Conservation (phyloP, 495 filamentous ascomycete species). For the Achaetomiella virescens region DNA sequence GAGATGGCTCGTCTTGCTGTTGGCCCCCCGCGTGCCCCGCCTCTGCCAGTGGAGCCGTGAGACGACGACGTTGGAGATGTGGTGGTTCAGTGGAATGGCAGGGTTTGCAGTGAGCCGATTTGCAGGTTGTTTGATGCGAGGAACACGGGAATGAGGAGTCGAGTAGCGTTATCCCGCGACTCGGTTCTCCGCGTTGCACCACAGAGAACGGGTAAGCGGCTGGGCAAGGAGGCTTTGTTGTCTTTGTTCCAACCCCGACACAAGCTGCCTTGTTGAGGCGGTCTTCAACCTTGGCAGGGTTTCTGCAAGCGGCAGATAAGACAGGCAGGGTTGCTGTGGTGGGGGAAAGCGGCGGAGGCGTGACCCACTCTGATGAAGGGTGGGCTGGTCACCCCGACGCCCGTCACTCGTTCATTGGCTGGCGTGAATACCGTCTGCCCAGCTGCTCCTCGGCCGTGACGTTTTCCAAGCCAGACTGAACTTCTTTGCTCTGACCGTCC, state of each 20-base stretch:
- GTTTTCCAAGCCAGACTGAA: too few relatives aligned
- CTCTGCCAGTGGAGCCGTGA: slow-evolving; percentile 10
- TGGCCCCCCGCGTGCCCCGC: slow-evolving; percentile 10
- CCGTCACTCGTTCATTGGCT: not conserved
- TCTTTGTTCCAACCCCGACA: slow-evolving; percentile 3
- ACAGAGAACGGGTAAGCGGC: not conserved
- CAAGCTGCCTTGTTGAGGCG: not conserved
- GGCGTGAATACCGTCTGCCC: not conserved
- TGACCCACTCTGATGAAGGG: not conserved
- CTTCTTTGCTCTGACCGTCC: too few relatives aligned
- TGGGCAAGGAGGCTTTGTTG: slow-evolving; percentile 4
- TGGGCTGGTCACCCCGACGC: not conserved
- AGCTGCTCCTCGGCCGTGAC: not conserved
- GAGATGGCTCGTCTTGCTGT: not conserved
- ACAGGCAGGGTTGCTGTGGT: not conserved
- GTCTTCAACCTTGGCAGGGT: slow-evolving; percentile 1
- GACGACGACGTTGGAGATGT: slow-evolving; percentile 5
- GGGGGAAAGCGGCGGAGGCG: not conserved
- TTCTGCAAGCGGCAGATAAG: slow-evolving; percentile 1
- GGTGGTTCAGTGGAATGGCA: not conserved
- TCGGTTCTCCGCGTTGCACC: not conserved
- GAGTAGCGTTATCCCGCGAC: not conserved
- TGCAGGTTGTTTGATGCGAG: not conserved
- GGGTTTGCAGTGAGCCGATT: not conserved
- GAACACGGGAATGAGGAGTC: not conserved